phyloP scores from a whole-genome alignment of 2,329 filamentous ascomycete species.

The Elsinoe ampelina region DNA sequence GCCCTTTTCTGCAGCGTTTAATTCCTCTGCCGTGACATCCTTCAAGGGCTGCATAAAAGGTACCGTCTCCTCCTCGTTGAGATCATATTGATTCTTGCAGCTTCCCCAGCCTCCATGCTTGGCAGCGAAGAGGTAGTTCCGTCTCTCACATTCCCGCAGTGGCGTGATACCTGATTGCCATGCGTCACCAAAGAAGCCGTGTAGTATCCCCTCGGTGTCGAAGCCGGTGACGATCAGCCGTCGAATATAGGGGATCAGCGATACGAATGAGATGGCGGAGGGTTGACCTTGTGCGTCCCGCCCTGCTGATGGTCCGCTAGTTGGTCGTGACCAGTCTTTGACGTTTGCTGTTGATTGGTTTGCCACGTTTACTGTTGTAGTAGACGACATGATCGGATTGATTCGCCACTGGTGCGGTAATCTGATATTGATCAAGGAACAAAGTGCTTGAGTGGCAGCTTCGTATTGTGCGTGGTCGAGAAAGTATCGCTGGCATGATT shows the following conservation, averaged over 20 bases:
- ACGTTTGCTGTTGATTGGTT: constrained; percentile 22
- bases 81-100: constrained; percentile 87
- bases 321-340: constrained; percentile 26
- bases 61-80: constrained; percentile 61
- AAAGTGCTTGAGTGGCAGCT: constrained; percentile 72
- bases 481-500: constrained; percentile 85
- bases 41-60: constrained; percentile 82
- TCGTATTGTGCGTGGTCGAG: constrained; percentile 83
- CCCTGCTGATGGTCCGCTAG: constrained; percentile 28
- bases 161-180: constrained; percentile 72
- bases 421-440: constrained; percentile 83
- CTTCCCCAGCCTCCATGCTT: constrained; percentile 86
- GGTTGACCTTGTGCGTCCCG: constrained; percentile 23
- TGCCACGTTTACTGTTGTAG: constrained; percentile 15
- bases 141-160: constrained; percentile 77
- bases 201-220: constrained; percentile 75
- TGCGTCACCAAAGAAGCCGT: constrained; percentile 94
- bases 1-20: constrained; percentile 67
- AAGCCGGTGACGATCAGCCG: constrained; percentile 86
- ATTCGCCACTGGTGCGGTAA: constrained; percentile 69
- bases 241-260: constrained; percentile 79
- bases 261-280: constrained; percentile 40
- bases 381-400: constrained; percentile 38
- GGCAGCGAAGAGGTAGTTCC: constrained; percentile 90
- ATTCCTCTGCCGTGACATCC: constrained; percentile 66